phyloP scores from a whole-genome alignment of 2,329 filamentous ascomycete genomes.

The Bipolaris sorokiniana region DNA sequence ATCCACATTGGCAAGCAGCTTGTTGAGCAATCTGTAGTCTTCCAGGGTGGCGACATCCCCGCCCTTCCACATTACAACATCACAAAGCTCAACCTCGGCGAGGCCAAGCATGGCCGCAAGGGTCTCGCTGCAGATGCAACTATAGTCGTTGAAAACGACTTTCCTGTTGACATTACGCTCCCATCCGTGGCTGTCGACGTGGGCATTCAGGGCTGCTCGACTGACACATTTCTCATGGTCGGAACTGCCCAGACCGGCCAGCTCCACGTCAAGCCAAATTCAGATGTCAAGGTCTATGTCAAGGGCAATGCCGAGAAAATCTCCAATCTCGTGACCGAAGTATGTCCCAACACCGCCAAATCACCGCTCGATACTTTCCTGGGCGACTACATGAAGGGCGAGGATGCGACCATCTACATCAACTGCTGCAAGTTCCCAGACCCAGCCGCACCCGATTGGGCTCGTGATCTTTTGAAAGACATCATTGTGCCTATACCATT shows the following conservation, averaged over 20 bases:
- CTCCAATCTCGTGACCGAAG: slow-evolving; percentile 72
- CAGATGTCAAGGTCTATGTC: slow-evolving; percentile 71
- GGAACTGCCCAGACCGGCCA: slow-evolving; percentile 74
- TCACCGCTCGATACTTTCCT: slow-evolving; percentile 87
- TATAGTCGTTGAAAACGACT: slow-evolving; percentile 74
- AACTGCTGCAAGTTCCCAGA: slow-evolving; percentile 74
- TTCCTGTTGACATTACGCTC: slow-evolving; percentile 76
- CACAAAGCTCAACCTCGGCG: slow-evolving; percentile 77
- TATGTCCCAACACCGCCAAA: slow-evolving; percentile 76
- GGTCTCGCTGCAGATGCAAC: slow-evolving; percentile 83
- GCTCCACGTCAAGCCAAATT: slow-evolving; percentile 70
- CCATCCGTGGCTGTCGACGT: slow-evolving; percentile 85
- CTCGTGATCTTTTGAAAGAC: slow-evolving; percentile 78
- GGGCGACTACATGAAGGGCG: slow-evolving; percentile 79
- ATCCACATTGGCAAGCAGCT: slow-evolving; percentile 78
- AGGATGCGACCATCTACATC: slow-evolving; percentile 79
- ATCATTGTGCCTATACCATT: slow-evolving; percentile 85
- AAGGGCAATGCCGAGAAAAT: slow-evolving; percentile 75
- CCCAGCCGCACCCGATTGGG: slow-evolving; percentile 77
- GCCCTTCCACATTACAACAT: slow-evolving; percentile 82
- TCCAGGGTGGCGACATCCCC: slow-evolving; percentile 78
- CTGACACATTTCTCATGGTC: slow-evolving; percentile 76
- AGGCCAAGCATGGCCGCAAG: slow-evolving; percentile 63
- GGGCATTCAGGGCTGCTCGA: slow-evolving; percentile 79
- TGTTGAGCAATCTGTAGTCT: slow-evolving; percentile 74